Percentiles rank a stretch among this genome's conserved stretches.
Conservation (phyloP, 805 yeast species). For the Candida tallmaniae region DNA sequence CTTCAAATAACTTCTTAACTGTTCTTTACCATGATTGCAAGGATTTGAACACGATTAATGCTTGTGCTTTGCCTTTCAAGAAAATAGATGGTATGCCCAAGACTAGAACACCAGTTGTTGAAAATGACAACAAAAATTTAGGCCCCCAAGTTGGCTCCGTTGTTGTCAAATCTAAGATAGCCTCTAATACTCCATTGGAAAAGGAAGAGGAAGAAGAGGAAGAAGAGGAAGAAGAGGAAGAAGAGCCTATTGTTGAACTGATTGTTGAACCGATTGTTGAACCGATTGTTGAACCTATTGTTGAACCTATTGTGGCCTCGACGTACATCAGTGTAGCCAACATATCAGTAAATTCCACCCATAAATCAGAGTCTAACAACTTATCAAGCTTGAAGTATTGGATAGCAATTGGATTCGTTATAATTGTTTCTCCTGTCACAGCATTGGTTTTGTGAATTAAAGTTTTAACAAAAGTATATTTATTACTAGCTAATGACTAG, state of each 20-base stretch:
- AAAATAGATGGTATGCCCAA: slow-evolving; percentile 20
- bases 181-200: slow-evolving; percentile 5
- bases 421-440: too few relatives aligned
- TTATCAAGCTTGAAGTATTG: too few relatives aligned
- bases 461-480: too few relatives aligned
- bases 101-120: not conserved
- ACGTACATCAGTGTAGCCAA: too few relatives aligned
- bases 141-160: slow-evolving; percentile 3
- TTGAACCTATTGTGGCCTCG: too few relatives aligned
- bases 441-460: too few relatives aligned
- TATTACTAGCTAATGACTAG: too few relatives aligned
- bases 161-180: slow-evolving; percentile 14
- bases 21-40: slow-evolving; percentile 45
- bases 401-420: too few relatives aligned
- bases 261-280: too few relatives aligned
- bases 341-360: too few relatives aligned
- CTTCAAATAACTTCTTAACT: slow-evolving; percentile 43
- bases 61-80: slow-evolving; percentile 47
- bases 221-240: not conserved
- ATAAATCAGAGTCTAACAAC: too few relatives aligned
- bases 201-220: not conserved
- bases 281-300: too few relatives aligned
- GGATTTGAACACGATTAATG: slow-evolving; percentile 44
- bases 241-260: not conserved
- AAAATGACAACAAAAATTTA: not conserved